Percentiles rank a stretch among this genome's conserved stretches.
Evolutionary conservation across 345 rosid genomes (phyloP).

Genomic region (Eucalyptus camaldulensis): DNA sequence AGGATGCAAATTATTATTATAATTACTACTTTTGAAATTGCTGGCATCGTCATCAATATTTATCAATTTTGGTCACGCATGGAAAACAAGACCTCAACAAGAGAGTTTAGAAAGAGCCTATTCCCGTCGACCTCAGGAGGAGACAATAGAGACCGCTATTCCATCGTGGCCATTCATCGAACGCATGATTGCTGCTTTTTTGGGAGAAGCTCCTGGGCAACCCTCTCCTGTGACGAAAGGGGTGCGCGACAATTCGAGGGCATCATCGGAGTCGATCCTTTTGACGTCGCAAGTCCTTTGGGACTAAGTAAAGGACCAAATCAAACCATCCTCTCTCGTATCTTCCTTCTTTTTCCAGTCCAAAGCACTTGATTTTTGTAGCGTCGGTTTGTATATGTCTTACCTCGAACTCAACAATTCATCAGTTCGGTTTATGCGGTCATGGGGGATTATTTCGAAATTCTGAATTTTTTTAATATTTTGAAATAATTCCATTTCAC

Average conservation of each 20-base stretch:
- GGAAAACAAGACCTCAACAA: neutral
- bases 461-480: too few species aligned
- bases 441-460: too few species aligned
- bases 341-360: neutral
- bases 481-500: too few species aligned
- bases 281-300: neutral
- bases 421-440: accelerated
- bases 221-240: neutral
- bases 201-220: neutral
- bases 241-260: neutral
- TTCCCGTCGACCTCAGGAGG: neutral
- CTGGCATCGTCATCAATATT: neutral
- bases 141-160: neutral
- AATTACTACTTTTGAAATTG: neutral
- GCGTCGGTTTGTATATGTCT: neutral
- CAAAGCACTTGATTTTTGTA: neutral
- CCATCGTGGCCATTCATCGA: neutral
- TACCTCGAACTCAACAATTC: neutral
- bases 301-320: neutral
- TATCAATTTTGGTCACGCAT: neutral
- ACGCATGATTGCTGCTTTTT: neutral
- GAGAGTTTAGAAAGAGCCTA: neutral
- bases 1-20: neutral
- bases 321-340: neutral
- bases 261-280: neutral